Evolutionary conservation across 2,329 filamentous ascomycete species (phyloP), one percentile per base, ranked within the genome.

Genomic region (Thermoascus crustaceus): DNA sequence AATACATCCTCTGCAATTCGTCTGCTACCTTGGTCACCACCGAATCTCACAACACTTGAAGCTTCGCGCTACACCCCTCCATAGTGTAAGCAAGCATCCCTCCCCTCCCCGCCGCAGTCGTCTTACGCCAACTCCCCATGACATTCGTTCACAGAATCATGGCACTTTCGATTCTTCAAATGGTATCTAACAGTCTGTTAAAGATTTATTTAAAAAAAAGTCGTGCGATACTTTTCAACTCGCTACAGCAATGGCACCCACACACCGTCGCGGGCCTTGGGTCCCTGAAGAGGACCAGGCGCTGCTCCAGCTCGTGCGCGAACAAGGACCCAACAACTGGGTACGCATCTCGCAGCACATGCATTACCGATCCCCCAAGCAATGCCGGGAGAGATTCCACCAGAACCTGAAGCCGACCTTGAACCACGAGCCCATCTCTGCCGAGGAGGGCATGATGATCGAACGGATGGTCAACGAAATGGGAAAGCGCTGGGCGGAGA

Each of bases 401-500:
- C 89, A 96, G 55, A 94, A 95, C 58, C 72, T 96, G 30, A 94
- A 86, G 60, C 80, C 82, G 1, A 67, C 70, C 1, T 66, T 88
- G 23, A 83, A 82, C 56, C 82, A 85, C 50, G 73, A 79, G 11
- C 82, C 83, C 37, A 86, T 88, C 54, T 77, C 77, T 3, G 62
- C 73, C 0, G 75, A 82, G 22, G 84, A 89, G 60, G 81, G 82
- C 2, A 60, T 72, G 24, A 54, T 78, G 50, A 94, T 96, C 52
- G 80, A 89, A 64, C 70, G 73, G 39, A 73, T 91, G 58, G 88
- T 95, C 10, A 61, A 65, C 7, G 75, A 82, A 49, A 78, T 85
- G 67, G 87, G 87, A 43, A 89, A 87, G 67, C 78, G 83, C 38
- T 95, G 88, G 88, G 88, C 88, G 2, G 86, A 95, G 56, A 95